Base-by-base conservation (phyloP, 139 green algal genomes). In the Auxenochlorella pyrenoidosa region DNA sequence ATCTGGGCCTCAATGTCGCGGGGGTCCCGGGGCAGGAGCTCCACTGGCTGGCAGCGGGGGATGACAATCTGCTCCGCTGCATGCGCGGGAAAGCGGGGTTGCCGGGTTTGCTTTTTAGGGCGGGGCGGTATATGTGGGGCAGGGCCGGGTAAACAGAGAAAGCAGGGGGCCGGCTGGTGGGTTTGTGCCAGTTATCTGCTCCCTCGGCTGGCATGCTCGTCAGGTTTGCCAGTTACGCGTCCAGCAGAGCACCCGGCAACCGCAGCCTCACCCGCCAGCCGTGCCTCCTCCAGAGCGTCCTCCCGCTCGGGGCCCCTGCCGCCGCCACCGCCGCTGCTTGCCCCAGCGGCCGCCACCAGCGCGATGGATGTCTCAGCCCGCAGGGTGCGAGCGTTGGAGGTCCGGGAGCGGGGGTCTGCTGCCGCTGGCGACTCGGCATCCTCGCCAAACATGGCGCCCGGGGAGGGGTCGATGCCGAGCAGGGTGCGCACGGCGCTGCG, bases 391-490 rank as follows among this genome's bases (percentile, higher is more conserved):
- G 60, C 41, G 75, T 84, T 87, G 70, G 71, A 86, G 66, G 68
- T 77, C 15, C 34, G 34, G 78, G 34, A 24, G 40, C 80, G 80
- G 0, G 79, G 47, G 58, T 85, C 79, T 6, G 75, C 87, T 36
- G 71, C 87, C 18, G 60, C 72, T 10, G 80, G 47, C 4, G 72
- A 40, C 47, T 89, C 88, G 21, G 36, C 41, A 28, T 85, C 43
- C 18, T 65, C 59, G 36, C 47, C 38, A n/a, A 91, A 87, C 75
- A 90, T 36, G 12, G 78, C 76, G 21, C 92, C 92, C 0, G 93
- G 88, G 0, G 92, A 94, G 32, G 94, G 94, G 82, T 97, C 93
- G 30, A 95, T 65, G 12, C 94, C 94, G 32, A 96, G 83, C 75
- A 97, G 87, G 26, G 92, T 95, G 34, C 92, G 91, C 82, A 96